Percentiles rank a stretch among this genome's conserved stretches.
Conservation (phyloP, 2,329 filamentous ascomycete genomes). For the Calonectria hawksworthii region DNA sequence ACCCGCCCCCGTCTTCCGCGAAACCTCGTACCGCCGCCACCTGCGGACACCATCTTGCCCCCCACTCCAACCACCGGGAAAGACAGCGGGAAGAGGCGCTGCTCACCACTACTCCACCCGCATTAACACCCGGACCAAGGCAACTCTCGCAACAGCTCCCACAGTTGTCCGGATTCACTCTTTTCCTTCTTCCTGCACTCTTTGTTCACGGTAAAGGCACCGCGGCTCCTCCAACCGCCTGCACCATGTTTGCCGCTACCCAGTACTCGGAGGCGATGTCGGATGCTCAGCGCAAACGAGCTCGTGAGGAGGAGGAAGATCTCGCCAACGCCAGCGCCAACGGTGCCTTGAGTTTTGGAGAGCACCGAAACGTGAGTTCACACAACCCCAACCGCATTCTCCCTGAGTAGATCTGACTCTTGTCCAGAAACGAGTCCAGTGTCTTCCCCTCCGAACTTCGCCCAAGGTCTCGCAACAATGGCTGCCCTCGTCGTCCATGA, state of each 20-base stretch:
- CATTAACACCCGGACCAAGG: slow-evolving; percentile 42
- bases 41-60: slow-evolving; percentile 22
- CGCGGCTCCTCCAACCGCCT: slow-evolving; percentile 9
- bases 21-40: slow-evolving; percentile 11
- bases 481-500: slow-evolving; percentile 51
- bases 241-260: slow-evolving; percentile 55
- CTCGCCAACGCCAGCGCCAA: slow-evolving; percentile 50
- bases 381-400: neutral
- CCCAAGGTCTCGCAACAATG: slow-evolving; percentile 51
- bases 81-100: slow-evolving; percentile 22
- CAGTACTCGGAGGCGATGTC: slow-evolving; percentile 49
- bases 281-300: slow-evolving; percentile 59
- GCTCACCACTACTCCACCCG: slow-evolving; percentile 40
- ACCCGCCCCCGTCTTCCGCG: neutral
- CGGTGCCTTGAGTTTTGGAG: slow-evolving; percentile 59
- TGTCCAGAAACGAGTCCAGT: slow-evolving; percentile 67
- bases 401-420: neutral
- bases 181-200: slow-evolving; percentile 19
- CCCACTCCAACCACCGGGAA: slow-evolving; percentile 30
- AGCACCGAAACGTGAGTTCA: slow-evolving; percentile 64
- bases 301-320: slow-evolving; percentile 62
- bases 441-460: slow-evolving; percentile 64
- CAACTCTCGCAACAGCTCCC: slow-evolving; percentile 33
- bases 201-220: slow-evolving; percentile 10
- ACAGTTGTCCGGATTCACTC: slow-evolving; percentile 23